Conservation (phyloP, 2,329 filamentous ascomycete genomes). For the Fusarium mundagurra region DNA sequence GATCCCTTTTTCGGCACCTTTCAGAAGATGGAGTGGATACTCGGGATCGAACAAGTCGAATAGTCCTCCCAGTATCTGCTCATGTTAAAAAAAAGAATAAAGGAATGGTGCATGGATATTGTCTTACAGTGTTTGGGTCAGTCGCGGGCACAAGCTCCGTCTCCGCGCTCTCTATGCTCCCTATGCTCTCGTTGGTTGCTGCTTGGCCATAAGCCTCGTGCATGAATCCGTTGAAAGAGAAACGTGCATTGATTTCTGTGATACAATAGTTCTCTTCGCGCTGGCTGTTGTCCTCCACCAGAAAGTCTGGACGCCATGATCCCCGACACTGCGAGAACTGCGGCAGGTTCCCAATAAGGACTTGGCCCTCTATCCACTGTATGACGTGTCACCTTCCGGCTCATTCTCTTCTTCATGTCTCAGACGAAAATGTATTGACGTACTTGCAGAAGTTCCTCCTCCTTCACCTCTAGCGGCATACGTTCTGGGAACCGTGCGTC, state of each 20-base stretch:
- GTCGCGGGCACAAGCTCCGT: constrained; percentile 39
- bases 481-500: constrained; percentile 44
- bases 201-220: constrained; percentile 45
- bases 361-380: constrained; percentile 46
- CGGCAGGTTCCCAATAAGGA: constrained; percentile 35
- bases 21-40: constrained; percentile 50
- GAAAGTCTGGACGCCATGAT: constrained; percentile 53
- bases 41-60: constrained; percentile 45
- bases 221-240: constrained; percentile 52
- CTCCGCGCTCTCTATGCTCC: background rate
- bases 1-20: constrained; percentile 50
- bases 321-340: constrained; percentile 39
- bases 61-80: constrained; percentile 38
- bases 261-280: constrained; percentile 44
- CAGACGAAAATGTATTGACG: background rate
- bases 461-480: constrained; percentile 48
- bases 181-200: constrained; percentile 32
- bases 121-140: constrained; percentile 36
- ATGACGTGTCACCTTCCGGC: background rate
- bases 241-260: constrained; percentile 55
- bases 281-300: constrained; percentile 44
- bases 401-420: background rate
- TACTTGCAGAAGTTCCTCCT: constrained; percentile 46
- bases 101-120: background rate
- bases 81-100: background rate